These are phyloP conservation scores for Boletus chippewaensis DNA, from an alignment of 1,284 basidiomycete species.

Conservation along the genomic window DNA sequence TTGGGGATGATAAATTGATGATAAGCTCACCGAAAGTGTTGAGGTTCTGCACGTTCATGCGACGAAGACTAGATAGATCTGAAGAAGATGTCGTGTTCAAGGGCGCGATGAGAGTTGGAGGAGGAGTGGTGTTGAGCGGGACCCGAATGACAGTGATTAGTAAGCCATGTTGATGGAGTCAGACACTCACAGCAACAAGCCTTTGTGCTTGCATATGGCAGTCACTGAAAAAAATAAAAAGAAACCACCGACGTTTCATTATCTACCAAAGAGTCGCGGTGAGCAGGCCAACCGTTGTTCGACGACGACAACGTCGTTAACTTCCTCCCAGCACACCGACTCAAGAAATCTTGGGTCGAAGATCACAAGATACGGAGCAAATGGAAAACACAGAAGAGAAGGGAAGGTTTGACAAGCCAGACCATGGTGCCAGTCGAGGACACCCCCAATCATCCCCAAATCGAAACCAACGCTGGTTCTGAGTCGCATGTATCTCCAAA, in stretches of 20 bases:
- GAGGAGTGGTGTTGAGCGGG: constrained; percentile 12
- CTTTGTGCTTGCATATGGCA: background rate
- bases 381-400: constrained; percentile 72
- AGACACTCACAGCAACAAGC: background rate
- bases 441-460: constrained; percentile 7
- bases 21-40: constrained; percentile 61
- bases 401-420: constrained; percentile 39
- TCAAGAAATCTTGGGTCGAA: constrained; percentile 70
- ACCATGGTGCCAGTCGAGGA: background rate
- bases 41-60: constrained; percentile 90
- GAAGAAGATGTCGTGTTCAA: constrained; percentile 44
- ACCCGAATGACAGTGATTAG: constrained; percentile 20
- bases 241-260: constrained; percentile 63
- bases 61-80: constrained; percentile 44
- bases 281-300: constrained; percentile 10
- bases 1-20: constrained; percentile 25
- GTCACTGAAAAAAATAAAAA: constrained; percentile 32
- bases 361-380: constrained; percentile 67
- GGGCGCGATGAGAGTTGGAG: constrained; percentile 24
- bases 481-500: background rate
- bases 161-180: constrained; percentile 17
- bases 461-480: background rate
- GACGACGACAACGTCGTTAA: constrained; percentile 7
- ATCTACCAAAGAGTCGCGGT: constrained; percentile 61
- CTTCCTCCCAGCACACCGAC: constrained; percentile 51